These are phyloP conservation scores for Poa annua DNA, from an alignment of 176 grass and related monocot species.

Conservation along the genomic window DNA sequence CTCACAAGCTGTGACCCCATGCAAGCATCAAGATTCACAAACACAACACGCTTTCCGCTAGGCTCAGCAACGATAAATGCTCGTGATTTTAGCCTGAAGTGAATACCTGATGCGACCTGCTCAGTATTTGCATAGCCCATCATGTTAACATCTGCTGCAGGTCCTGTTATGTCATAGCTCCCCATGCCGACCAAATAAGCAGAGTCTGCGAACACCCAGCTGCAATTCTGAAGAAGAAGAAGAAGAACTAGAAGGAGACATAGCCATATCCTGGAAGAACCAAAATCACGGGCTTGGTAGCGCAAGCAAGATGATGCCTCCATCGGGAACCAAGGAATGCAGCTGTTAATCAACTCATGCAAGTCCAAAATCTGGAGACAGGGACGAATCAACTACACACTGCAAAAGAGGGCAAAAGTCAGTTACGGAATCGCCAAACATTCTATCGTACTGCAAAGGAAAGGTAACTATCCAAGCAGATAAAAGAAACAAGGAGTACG, in stretches of 20 bases:
- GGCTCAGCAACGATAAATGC: conserved; percentile 91
- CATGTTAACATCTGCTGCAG: conserved; percentile 98
- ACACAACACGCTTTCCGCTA: conserved; percentile 74
- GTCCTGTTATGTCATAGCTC: conserved; percentile 95
- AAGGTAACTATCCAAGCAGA: not conserved
- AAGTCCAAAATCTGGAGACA: conserved; percentile 17
- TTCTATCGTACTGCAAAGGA: not conserved
- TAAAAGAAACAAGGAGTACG: not conserved
- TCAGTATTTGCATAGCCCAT: conserved; percentile 98
- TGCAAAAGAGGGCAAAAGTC: conserved; percentile 23
- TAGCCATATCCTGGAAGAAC: conserved; percentile 43
- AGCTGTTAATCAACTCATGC: conserved; percentile 43
- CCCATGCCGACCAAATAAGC: conserved; percentile 82
- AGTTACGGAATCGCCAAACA: not conserved
- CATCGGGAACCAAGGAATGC: conserved; percentile 52
- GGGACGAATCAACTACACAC: not conserved
- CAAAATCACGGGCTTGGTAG: conserved; percentile 15
- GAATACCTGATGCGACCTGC: conserved; percentile 82
- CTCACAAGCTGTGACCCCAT: conserved; percentile 96
- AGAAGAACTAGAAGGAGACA: conserved; percentile 60
- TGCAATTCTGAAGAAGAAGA: conserved; percentile 52
- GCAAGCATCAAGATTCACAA: conserved; percentile 99
- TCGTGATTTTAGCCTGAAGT: conserved; percentile 95
- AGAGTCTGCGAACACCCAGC: conserved; percentile 54
- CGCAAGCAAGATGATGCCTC: conserved; percentile 49